Evolutionary conservation across 257 asterid genomes (phyloP).

Genomic region (Cinchona pubescens): DNA sequence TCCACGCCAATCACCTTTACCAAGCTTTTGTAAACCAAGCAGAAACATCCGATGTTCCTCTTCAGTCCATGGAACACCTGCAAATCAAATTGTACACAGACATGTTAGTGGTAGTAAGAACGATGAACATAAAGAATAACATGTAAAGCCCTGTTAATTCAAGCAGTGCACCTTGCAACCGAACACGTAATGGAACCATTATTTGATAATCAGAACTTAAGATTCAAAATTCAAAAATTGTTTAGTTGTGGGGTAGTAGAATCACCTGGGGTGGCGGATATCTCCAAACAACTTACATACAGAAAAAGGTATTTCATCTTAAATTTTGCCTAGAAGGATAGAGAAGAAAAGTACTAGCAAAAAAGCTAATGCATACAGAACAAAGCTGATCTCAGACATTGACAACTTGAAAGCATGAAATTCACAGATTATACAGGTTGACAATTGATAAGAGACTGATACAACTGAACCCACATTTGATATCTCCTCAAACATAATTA

Average conservation of each 20-base stretch:
- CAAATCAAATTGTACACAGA: not conserved
- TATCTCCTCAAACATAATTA: not conserved
- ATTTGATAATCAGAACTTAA: not conserved
- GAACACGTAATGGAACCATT: not conserved
- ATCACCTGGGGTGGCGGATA: not conserved
- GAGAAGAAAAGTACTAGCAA: not conserved
- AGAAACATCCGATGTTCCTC: slow-evolving; percentile 95
- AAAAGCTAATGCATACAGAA: not conserved
- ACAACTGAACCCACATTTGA: not conserved
- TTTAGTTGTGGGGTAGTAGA: not conserved
- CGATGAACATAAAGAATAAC: not conserved
- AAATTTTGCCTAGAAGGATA: not conserved
- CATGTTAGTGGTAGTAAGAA: not conserved
- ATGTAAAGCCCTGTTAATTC: not conserved
- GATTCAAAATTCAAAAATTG: not conserved
- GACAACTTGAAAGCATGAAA: not conserved
- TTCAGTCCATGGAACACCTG: slow-evolving; percentile 99
- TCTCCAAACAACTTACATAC: not conserved
- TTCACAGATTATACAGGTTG: not conserved
- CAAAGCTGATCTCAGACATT: not conserved
- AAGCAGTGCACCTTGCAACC: not conserved
- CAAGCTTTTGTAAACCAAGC: slow-evolving; percentile 94
- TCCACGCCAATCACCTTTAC: slow-evolving; percentile 99
- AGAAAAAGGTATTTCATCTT: not conserved
- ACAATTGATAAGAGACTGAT: no score